phyloP scores from a whole-genome alignment of 2,329 filamentous ascomycete genomes.

The Alternaria solani region DNA sequence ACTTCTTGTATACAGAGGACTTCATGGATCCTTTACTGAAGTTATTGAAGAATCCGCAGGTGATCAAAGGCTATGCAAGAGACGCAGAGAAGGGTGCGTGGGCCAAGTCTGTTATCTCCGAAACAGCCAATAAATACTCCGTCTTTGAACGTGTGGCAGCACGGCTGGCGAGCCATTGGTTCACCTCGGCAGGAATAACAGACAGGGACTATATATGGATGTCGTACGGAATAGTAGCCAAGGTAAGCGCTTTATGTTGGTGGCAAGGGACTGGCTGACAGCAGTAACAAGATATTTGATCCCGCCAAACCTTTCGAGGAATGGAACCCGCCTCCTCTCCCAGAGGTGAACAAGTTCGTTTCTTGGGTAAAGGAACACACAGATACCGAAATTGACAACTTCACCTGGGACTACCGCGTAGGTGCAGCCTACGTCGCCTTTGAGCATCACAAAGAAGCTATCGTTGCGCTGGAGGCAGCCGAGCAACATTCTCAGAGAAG shows the following conservation, averaged over 20 bases:
- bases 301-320: background rate
- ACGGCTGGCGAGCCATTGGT: constrained; percentile 6
- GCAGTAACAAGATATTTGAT: background rate
- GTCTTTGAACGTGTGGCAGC: constrained; percentile 8
- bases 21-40: constrained; percentile 13
- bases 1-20: constrained; percentile 1
- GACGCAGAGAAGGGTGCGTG: constrained; percentile 14
- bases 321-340: background rate
- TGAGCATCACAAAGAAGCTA: background rate
- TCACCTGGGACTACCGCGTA: background rate
- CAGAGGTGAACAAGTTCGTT: background rate
- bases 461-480: background rate
- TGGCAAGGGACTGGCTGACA: background rate
- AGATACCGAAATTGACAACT: background rate
- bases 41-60: constrained; percentile 18
- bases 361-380: background rate
- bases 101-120: constrained; percentile 4
- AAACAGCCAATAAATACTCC: constrained; percentile 3
- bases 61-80: constrained; percentile 14
- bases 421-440: background rate
- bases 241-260: background rate
- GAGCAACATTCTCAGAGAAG: background rate
- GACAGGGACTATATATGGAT: background rate
- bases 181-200: background rate
- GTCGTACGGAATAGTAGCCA: background rate